Evolutionary conservation across 78 protist species (phyloP), one percentile per base, ranked within the genome.

Genomic region (Blattamonas nauphoetae): DNA sequence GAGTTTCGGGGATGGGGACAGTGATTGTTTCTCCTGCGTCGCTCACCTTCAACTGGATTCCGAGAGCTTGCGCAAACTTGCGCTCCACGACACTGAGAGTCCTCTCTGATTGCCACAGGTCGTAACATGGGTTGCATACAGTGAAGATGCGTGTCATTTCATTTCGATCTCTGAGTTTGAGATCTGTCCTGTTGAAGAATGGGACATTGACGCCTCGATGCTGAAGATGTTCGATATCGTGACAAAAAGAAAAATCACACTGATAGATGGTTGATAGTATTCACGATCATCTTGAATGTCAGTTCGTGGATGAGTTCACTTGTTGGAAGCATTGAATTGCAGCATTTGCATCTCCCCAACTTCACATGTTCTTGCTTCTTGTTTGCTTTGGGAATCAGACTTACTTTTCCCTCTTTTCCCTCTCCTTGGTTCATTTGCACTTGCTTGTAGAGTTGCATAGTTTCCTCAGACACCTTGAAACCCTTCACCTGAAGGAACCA

Each of bases 381-480:
- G 71, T 55, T 55, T 11, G 71, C 71, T 55, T 55, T 55, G 71
- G 71, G 71, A 55, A 55, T 55, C 71, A 55, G 71, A 55, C 71
- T 55, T 29, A 55, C 21, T 21, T 29, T 11, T 55, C 38, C 71
- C 11, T 11, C 38, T 29, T 55, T 21, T 11, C 71, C 71, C 11
- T 21, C 21, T 11, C 38, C 71, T 21, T 55, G 11, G 11, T 11
- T 21, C 71, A 21, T 21, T 55, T 55, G 38, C 11, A 55, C 21
- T 21, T 55, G 71, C 71, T 55, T 11, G 21, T 55, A 55, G 38
- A 55, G 21, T 29, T 21, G 71, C 71, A 55, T 29, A 55, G 38
- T 29, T 21, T 55, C 71, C 21, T 55, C 71, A 29, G 71, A 29
- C 71, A 55, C 71, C 21, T 21, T 11, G 21, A 55, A 55, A 11